Evolutionary conservation across 768 basidiomycete genomes (phyloP), one percentile per base, ranked within the genome.

Genomic region (Boletus coccyginus): DNA sequence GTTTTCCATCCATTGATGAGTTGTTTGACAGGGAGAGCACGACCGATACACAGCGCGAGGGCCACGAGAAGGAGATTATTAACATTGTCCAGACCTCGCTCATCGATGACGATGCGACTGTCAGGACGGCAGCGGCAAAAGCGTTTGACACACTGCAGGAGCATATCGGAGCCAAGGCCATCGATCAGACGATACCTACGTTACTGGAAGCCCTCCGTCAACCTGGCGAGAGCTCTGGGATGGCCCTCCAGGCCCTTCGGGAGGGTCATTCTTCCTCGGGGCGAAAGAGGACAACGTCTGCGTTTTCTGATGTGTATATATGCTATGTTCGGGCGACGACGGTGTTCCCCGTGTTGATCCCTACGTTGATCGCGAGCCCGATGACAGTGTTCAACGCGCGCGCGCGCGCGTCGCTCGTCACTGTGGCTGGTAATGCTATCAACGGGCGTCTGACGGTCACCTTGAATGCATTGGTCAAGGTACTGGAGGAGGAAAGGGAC

Each of bases 331-430:
- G 95, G 39, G 92, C 96, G 16, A 81, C 88, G 40, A 94, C 91
- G 11, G 94, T 98, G 39, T 98, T 98, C 91, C 97, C 97, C 0
- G 91, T 98, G 19, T 77, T 98, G 53, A 92, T 99, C 55, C 97
- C 95, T 0, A 96, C 94, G 1, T 77, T 99, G 57, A 94, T 91
- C 41, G 83, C 90, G 6, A 82, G 82, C 8, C 97, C 95, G 0
- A 96, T 98, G 84, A 86, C 94, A 4, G 85, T 88, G 10, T 98
- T 98, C 86, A 98, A 98, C 66, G 92, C 91, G 17, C 86, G 88
- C 7, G 97, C 96, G 2, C 76, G 98, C 11, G 89, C 87, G 3
- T 88, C 94, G 0, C 80, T 99, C 39, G 94, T 98, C 14, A 90
- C 91, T 0, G 97, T 98, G 12, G 97, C 97, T 39, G 96, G 97